These are phyloP conservation scores for Lipomyces sp. DNA, from an alignment of 805 yeast species.

Conservation along the genomic window DNA sequence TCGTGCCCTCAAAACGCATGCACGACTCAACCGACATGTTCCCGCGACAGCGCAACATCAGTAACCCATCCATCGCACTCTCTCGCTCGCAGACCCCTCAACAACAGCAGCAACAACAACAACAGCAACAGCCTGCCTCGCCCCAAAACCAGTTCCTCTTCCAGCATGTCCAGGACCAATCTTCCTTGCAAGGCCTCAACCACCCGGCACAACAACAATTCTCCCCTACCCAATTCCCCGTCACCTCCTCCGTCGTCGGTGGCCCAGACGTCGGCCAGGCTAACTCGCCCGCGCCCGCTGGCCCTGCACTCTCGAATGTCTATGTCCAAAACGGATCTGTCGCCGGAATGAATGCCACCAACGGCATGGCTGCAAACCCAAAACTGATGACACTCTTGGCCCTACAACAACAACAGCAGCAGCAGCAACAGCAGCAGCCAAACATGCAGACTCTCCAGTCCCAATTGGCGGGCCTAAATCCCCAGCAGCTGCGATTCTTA, in stretches of 20 bases:
- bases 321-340: constrained; percentile 9
- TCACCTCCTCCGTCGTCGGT: no score
- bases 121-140: constrained; percentile 13
- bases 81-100: constrained; percentile 17
- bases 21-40: constrained; percentile 13
- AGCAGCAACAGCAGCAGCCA: constrained; percentile 15
- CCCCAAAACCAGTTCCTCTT: constrained; percentile 10
- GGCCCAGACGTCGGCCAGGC: no score
- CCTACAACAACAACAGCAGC: constrained; percentile 13
- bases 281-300: constrained; percentile 4
- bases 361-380: background rate
- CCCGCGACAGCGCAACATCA: constrained; percentile 7
- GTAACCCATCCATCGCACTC: background rate
- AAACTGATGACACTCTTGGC: background rate
- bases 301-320: constrained; percentile 6
- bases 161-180: constrained; percentile 16
- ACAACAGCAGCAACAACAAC: constrained; percentile 15
- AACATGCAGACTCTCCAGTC: constrained; percentile 17
- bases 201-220: constrained; percentile 17
- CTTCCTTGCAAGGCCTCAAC: background rate
- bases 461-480: constrained; percentile 7
- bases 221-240: constrained; percentile 6
- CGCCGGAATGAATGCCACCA: background rate
- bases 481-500: constrained; percentile 11
- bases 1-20: constrained; percentile 25